Percentiles rank a stretch among this genome's conserved stretches.
These are phyloP conservation scores for Scheffersomyces lignicola DNA, from an alignment of 1,139 yeast species.

Conservation along the genomic window DNA sequence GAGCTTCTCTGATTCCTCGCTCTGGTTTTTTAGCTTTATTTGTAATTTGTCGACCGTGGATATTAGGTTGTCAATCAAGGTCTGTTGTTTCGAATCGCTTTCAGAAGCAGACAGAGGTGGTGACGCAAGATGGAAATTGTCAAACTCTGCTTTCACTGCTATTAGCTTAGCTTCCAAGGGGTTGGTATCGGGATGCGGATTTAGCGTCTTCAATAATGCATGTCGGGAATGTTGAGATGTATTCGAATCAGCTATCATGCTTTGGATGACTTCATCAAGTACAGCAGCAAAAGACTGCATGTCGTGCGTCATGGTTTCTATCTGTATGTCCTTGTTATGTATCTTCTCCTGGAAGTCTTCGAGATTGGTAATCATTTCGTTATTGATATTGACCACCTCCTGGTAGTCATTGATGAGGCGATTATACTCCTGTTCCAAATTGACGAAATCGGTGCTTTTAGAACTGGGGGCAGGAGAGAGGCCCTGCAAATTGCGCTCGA, in stretches of 20 bases:
- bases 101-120: constrained; percentile 6
- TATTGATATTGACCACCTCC: constrained; percentile 22
- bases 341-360: constrained; percentile 35
- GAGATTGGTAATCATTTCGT: constrained; percentile 38
- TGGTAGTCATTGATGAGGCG: constrained; percentile 24
- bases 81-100: neutral
- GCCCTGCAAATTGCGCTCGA: constrained; percentile 20
- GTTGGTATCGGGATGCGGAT: constrained; percentile 11
- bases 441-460: constrained; percentile 15
- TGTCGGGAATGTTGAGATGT: constrained; percentile 19
- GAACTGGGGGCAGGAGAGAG: constrained; percentile 13
- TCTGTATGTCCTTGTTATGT: constrained; percentile 24
- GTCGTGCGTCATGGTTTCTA: constrained; percentile 16
- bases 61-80: constrained; percentile 16
- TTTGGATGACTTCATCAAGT: constrained; percentile 24
- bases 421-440: constrained; percentile 30
- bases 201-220: constrained; percentile 19
- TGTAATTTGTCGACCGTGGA: constrained; percentile 22
- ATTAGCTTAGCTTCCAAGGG: constrained; percentile 19
- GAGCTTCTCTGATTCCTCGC: constrained; percentile 20
- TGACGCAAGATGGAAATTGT: constrained; percentile 2
- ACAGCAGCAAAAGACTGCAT: constrained; percentile 18
- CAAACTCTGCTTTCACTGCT: constrained; percentile 5
- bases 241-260: constrained; percentile 19
- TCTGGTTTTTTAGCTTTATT: constrained; percentile 22